Evolutionary conservation across 306 rosid species (phyloP), one percentile per base, ranked within the genome.

Genomic region (Rosa rugosa): DNA sequence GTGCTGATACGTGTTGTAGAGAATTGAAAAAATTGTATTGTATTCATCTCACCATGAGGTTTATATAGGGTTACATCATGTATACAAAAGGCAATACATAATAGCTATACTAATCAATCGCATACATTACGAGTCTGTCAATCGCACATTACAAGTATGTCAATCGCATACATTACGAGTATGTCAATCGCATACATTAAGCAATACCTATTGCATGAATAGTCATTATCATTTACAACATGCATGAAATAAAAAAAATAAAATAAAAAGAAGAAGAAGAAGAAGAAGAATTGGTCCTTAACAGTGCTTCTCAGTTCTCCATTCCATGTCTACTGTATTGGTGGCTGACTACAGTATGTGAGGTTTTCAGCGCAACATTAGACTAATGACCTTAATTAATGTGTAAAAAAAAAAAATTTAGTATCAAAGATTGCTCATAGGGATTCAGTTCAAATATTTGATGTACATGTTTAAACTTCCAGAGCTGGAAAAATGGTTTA

Each of bases 401-500:
- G 23, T 60, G 20, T 14, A 5, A 14, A 31, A 20, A n/a, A 6
- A 14, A 11, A 57, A 31, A 31, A 8, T 62, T 62, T 11, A 23
- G 50, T 25, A 38, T 13, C 22, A 23, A 74, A 47, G 38, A 45
- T 36, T 25, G 46, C 38, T 53, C n/a, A 25, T 59, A 68, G 68
- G 16, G 20, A 36, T 54, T 78, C 46, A n/a, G 51, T 72, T 16
- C 47, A 75, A 44, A 51, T 40, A 80, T 80, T 49, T 36, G 22
- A 31, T 7, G 11, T 27, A 13, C 34, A 73, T 11, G n/a, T 13
- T 45, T 40, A 16, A 76, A 49, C 65, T 56, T 77, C 31, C 49
- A 42, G 44, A 72, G 64, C 64, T 65, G 64, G 63, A 77, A 66
- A 71, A 40, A 45, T 16, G 44, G 65, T 11, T 76, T 86, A 80